Conservation (phyloP, 1,284 basidiomycete genomes). For the Amylostereum areolatum region DNA sequence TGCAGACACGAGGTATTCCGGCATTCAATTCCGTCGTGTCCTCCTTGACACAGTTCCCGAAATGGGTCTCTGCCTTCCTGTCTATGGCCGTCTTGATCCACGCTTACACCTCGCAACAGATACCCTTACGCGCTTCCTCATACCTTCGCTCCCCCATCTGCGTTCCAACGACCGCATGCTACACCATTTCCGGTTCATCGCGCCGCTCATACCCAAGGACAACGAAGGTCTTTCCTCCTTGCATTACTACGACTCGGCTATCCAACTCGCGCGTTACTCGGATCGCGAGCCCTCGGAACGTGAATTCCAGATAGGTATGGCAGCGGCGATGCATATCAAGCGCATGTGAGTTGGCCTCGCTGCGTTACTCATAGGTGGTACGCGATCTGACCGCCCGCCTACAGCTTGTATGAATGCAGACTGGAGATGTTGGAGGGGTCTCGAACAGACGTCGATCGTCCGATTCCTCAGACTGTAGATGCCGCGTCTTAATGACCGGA, state of each 20-base stretch:
- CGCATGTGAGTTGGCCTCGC: slow-evolving; percentile 34
- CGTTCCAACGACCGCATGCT: slow-evolving; percentile 66
- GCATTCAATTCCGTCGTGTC: slow-evolving; percentile 54
- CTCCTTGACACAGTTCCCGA: slow-evolving; percentile 61
- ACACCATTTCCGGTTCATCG: slow-evolving; percentile 66
- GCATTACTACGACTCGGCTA: slow-evolving; percentile 70
- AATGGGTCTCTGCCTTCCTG: slow-evolving; percentile 44
- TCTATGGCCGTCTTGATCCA: not conserved
- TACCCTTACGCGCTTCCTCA: slow-evolving; percentile 55
- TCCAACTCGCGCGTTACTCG: slow-evolving; percentile 70
- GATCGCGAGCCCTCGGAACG: slow-evolving; percentile 58
- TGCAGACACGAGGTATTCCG: slow-evolving; percentile 52
- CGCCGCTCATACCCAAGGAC: slow-evolving; percentile 58
- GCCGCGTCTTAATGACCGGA: too few species aligned
- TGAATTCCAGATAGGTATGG: slow-evolving; percentile 65
- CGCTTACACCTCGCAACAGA: slow-evolving; percentile 31
- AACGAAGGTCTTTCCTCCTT: slow-evolving; percentile 57
- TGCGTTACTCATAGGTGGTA: not conserved
- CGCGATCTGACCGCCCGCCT: not conserved
- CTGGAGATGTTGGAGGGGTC: slow-evolving; percentile 57
- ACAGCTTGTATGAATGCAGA: slow-evolving; percentile 54
- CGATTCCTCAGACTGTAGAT: not conserved
- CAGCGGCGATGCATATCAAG: slow-evolving; percentile 58
- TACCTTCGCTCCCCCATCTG: slow-evolving; percentile 53
- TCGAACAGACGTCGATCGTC: slow-evolving; percentile 29